Evolutionary conservation across 495 filamentous ascomycete species (phyloP).

Genomic region (Tuber borchii): DNA sequence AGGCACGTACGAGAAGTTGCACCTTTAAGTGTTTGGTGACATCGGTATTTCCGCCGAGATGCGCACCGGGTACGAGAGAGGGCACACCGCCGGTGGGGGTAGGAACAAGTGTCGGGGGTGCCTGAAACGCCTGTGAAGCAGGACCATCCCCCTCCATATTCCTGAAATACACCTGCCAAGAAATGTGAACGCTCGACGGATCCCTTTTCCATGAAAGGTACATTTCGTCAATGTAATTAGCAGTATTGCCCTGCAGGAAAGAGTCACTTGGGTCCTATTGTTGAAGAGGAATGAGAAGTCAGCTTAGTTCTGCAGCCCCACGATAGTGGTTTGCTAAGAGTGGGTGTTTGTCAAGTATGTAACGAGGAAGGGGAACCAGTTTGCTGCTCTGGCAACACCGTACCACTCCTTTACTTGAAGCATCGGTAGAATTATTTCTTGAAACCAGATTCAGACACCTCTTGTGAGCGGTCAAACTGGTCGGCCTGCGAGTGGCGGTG

Average conservation of each 20-base stretch:
- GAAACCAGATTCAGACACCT: background rate
- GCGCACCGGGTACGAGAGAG: constrained; percentile 62
- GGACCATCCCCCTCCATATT: constrained; percentile 99
- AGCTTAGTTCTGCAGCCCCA: background rate
- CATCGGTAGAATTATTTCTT: background rate
- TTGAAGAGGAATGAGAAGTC: constrained; percentile 3
- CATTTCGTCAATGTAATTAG: constrained; percentile 99
- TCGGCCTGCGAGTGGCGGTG: background rate
- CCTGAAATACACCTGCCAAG: constrained; percentile 98
- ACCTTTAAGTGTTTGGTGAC: constrained; percentile 97
- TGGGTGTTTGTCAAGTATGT: background rate
- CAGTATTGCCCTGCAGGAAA: constrained; percentile 88
- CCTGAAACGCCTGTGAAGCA: constrained; percentile 90
- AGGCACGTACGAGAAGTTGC: constrained; percentile 89
- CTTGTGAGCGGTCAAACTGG: background rate
- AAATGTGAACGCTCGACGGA: constrained; percentile 87
- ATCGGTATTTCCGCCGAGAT: constrained; percentile 68
- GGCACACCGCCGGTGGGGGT: constrained; percentile 69
- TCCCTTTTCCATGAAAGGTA: constrained; percentile 95
- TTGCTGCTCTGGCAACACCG: background rate
- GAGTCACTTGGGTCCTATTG: constrained; percentile 77
- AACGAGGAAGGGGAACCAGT: background rate
- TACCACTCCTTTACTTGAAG: constrained; percentile 1
- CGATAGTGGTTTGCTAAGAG: background rate
- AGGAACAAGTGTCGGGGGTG: constrained; percentile 84